phyloP scores from a whole-genome alignment of 345 rosid genomes.

The Euclidium syriacum region DNA sequence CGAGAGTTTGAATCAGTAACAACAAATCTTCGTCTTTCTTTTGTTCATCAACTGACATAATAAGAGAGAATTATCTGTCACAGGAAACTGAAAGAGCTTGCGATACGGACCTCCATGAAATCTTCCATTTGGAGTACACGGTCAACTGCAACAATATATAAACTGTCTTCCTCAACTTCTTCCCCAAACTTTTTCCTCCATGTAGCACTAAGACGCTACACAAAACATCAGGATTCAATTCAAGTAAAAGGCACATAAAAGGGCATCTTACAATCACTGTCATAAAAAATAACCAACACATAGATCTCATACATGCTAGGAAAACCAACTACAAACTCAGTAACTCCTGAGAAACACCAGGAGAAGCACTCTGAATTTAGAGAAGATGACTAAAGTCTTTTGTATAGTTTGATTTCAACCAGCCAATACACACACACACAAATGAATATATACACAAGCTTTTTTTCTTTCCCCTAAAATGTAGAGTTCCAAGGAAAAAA shows the following conservation, averaged over 20 bases:
- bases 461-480: background rate
- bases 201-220: constrained; percentile 55
- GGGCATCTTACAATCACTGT: background rate
- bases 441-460: background rate
- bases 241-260: background rate
- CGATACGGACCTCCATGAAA: constrained; percentile 64
- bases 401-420: background rate
- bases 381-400: background rate
- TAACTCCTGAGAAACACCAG: background rate
- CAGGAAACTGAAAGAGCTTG: background rate
- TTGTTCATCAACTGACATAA: background rate
- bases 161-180: constrained; percentile 47
- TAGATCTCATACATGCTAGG: background rate
- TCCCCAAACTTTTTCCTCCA: constrained; percentile 81
- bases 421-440: background rate
- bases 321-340: background rate
- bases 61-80: background rate
- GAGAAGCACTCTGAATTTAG: background rate
- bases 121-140: constrained; percentile 82
- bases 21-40: background rate
- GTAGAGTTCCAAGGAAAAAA: background rate
- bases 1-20: background rate
- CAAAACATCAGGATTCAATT: background rate
- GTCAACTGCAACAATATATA: constrained; percentile 60
- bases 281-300: background rate